phyloP scores from a whole-genome alignment of 1,284 basidiomycete species.

The Heterobasidion annosum region DNA sequence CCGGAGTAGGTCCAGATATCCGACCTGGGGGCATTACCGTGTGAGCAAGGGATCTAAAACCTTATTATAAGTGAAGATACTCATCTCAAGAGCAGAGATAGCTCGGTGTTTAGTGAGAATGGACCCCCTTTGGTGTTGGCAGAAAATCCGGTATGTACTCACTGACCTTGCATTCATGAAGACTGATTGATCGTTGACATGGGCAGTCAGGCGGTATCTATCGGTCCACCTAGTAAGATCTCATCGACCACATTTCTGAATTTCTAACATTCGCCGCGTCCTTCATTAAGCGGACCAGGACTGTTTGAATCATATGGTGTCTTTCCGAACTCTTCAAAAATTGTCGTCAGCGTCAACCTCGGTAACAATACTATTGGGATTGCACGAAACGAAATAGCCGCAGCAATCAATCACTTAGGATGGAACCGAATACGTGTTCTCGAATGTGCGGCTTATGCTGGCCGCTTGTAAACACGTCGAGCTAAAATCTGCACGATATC shows the following conservation, averaged over 20 bases:
- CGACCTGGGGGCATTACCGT: slow-evolving; percentile 27
- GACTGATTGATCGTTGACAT: background rate
- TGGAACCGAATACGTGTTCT: slow-evolving; percentile 22
- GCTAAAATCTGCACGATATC: background rate
- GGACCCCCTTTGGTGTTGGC: slow-evolving; percentile 18
- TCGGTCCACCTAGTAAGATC: background rate
- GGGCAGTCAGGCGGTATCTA: background rate
- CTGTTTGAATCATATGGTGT: slow-evolving; percentile 21
- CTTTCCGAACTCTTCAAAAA: slow-evolving; percentile 21
- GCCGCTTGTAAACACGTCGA: background rate
- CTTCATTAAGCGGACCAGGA: slow-evolving; percentile 18
- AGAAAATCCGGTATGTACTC: slow-evolving; percentile 17
- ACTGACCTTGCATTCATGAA: background rate
- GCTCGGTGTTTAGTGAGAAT: slow-evolving; percentile 19
- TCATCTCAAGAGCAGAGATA: slow-evolving; percentile 12
- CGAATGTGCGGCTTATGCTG: slow-evolving; percentile 16
- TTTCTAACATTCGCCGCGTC: background rate
- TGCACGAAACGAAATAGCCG: slow-evolving; percentile 20
- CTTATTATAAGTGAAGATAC: background rate
- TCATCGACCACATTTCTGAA: background rate
- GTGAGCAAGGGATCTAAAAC: slow-evolving; percentile 7
- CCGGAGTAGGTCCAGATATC: slow-evolving; percentile 22
- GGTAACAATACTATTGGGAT: slow-evolving; percentile 24
- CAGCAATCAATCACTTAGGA: slow-evolving; percentile 21
- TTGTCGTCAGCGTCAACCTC: slow-evolving; percentile 23